Percentiles rank a stretch among this genome's conserved stretches.
Evolutionary conservation across 2,329 filamentous ascomycete genomes (phyloP).

Genomic region (Colletotrichum kahawae): DNA sequence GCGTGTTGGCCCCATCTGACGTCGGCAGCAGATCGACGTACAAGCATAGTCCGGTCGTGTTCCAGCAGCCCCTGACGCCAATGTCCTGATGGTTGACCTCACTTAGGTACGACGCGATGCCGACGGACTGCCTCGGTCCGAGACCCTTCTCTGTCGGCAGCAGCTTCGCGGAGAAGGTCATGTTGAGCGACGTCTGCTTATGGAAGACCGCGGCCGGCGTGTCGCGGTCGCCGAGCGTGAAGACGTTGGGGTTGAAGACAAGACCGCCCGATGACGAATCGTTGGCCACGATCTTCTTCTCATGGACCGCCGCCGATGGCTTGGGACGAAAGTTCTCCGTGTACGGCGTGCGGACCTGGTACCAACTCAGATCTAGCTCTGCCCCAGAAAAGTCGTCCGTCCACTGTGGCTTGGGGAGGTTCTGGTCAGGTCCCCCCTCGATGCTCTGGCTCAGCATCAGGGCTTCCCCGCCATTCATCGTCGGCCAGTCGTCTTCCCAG

Average conservation of each 20-base stretch:
- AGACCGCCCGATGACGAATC: conserved; percentile 23
- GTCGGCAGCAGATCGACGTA: conserved; percentile 4
- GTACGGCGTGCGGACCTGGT: conserved; percentile 14
- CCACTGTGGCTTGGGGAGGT: background rate
- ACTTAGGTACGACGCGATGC: conserved; percentile 30
- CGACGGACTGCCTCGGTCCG: conserved; percentile 26
- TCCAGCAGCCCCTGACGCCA: conserved; percentile 28
- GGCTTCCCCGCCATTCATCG: conserved; percentile 24
- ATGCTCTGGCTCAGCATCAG: conserved; percentile 11
- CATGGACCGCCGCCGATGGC: background rate
- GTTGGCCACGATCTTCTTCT: background rate
- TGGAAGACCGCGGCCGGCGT: conserved; percentile 30
- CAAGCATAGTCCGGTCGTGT: conserved; percentile 25
- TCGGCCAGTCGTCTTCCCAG: conserved; percentile 29
- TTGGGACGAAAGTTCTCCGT: conserved; percentile 5
- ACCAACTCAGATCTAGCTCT: conserved; percentile 1
- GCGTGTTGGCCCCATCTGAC: background rate
- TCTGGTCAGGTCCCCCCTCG: conserved; percentile 1
- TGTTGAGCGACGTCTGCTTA: conserved; percentile 34
- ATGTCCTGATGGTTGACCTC: conserved; percentile 32
- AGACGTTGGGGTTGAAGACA: conserved; percentile 34
- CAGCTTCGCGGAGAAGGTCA: conserved; percentile 31
- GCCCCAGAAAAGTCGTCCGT: background rate
- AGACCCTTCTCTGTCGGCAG: conserved; percentile 18
- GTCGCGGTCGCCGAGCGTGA: conserved; percentile 31